Evolutionary conservation across 2,329 filamentous ascomycete species (phyloP).

Genomic region (Cryphonectria japonica): DNA sequence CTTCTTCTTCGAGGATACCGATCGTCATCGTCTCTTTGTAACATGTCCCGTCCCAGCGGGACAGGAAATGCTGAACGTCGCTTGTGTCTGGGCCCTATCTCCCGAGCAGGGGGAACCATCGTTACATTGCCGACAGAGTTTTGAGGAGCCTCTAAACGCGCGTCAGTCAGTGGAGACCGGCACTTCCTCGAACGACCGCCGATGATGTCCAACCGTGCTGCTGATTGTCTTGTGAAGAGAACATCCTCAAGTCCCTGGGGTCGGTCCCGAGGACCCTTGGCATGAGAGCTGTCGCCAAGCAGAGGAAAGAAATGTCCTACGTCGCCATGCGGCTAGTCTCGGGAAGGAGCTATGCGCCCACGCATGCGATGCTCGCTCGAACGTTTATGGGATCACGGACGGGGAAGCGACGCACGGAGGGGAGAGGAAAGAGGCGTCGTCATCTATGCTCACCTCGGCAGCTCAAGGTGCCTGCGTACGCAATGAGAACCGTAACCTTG

Average conservation of each 20-base stretch:
- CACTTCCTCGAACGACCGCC: slow-evolving; percentile 23
- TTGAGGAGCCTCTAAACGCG: slow-evolving; percentile 24
- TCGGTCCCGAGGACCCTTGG: neutral
- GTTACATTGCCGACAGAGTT: slow-evolving; percentile 11
- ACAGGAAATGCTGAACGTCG: neutral
- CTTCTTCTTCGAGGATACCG: slow-evolving; percentile 17
- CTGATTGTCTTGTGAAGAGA: neutral
- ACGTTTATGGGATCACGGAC: neutral
- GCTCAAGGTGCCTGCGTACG: neutral
- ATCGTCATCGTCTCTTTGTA: slow-evolving; percentile 1
- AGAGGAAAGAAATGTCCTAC: neutral
- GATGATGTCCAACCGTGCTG: neutral
- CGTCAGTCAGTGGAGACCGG: slow-evolving; percentile 25
- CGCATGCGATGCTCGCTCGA: neutral
- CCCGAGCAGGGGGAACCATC: slow-evolving; percentile 6
- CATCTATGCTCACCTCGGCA: neutral
- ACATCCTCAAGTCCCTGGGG: neutral
- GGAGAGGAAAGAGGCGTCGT: neutral
- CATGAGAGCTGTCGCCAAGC: neutral
- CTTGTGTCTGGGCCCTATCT: neutral
- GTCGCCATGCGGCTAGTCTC: neutral
- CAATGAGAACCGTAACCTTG: neutral
- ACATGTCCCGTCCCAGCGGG: slow-evolving; percentile 4
- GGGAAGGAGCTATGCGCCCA: neutral
- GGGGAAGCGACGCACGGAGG: neutral